Percentiles rank a stretch among this genome's conserved stretches.
These are phyloP conservation scores for Schwanniomyces yamadae DNA, from an alignment of 805 yeast genomes.

Conservation along the genomic window DNA sequence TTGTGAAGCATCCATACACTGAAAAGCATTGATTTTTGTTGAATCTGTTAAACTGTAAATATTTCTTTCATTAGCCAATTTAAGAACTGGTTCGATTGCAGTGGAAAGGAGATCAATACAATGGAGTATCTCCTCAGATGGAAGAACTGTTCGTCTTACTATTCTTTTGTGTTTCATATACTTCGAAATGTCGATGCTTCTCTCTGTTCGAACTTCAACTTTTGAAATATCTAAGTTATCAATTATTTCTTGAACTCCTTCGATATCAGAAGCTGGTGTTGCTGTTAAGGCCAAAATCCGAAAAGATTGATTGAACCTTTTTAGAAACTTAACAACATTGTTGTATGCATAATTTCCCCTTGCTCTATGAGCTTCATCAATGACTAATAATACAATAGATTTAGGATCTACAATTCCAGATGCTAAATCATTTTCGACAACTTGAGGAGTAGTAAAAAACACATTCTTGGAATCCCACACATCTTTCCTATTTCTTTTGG, in stretches of 20 bases:
- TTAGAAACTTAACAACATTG: constrained; percentile 66
- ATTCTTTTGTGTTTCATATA: constrained; percentile 72
- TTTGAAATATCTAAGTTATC: constrained; percentile 69
- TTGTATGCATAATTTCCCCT: constrained; percentile 88
- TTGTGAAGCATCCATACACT: constrained; percentile 67
- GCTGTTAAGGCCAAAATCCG: constrained; percentile 89
- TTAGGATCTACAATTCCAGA: constrained; percentile 77
- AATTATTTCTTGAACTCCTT: constrained; percentile 84
- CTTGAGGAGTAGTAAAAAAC: constrained; percentile 94
- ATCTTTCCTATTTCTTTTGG: constrained; percentile 57
- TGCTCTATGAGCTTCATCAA: constrained; percentile 96
- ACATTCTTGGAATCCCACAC: constrained; percentile 80
- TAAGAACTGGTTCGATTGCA: constrained; percentile 66
- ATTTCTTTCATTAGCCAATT: constrained; percentile 60
- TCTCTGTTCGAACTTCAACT: constrained; percentile 84
- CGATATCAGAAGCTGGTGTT: constrained; percentile 88
- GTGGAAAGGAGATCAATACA: constrained; percentile 54
- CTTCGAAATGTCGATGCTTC: constrained; percentile 71
- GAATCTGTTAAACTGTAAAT: constrained; percentile 70
- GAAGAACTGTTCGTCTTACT: constrained; percentile 56
- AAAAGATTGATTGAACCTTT: constrained; percentile 56
- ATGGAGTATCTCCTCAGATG: constrained; percentile 54
- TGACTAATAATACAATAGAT: constrained; percentile 68
- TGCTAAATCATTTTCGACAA: constrained; percentile 84
- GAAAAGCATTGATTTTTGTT: constrained; percentile 62